Conservation (phyloP, 257 asterid species). For the Prunella vulgaris region DNA sequence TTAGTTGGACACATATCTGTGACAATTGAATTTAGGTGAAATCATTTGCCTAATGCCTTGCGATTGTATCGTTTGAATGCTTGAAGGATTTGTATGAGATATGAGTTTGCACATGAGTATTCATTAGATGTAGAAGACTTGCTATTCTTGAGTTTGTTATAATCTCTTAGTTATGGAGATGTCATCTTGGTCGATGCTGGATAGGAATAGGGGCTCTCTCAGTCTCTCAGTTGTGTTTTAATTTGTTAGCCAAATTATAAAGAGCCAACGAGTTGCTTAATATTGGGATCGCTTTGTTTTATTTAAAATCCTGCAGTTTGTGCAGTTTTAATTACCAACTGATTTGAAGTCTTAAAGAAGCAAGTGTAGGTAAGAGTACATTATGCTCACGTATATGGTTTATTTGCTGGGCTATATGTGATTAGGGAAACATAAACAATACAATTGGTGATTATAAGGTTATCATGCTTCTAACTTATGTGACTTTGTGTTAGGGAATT, state of each 20-base stretch:
- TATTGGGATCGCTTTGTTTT: not conserved
- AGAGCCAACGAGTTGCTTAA: not conserved
- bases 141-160: not conserved
- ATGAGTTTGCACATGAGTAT: not conserved
- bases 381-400: not conserved
- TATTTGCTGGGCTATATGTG: no score
- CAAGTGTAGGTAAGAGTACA: not conserved
- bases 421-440: not conserved
- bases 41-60: not conserved
- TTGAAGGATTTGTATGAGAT: not conserved
- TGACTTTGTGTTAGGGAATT: no score
- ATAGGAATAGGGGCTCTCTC: not conserved
- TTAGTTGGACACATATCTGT: not conserved
- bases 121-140: slow-evolving; percentile 1
- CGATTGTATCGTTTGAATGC: not conserved
- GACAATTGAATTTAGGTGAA: not conserved
- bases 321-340: not conserved
- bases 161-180: not conserved
- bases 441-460: not conserved
- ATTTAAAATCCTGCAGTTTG: not conserved
- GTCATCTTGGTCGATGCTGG: not conserved
- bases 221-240: not conserved
- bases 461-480: not conserved
- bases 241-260: not conserved
- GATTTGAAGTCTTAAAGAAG: not conserved